Evolutionary conservation across 257 asterid genomes (phyloP).

Genomic region (Mentha longifolia): DNA sequence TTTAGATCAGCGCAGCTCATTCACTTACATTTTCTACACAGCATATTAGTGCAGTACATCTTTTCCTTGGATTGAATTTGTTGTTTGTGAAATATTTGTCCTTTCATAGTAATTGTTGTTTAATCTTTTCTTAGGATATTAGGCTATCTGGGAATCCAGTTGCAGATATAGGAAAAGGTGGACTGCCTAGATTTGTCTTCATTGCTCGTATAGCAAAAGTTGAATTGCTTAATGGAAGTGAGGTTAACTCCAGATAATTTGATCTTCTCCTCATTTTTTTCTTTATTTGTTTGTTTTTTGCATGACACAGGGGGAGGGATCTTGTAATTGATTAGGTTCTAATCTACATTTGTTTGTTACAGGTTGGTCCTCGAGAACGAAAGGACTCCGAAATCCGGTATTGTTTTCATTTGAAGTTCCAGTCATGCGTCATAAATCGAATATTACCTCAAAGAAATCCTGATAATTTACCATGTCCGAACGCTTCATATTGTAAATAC

Average conservation of each 20-base stretch:
- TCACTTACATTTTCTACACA: constrained; percentile 6
- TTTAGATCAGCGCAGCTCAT: constrained; percentile 7
- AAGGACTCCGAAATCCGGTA: constrained; percentile 98
- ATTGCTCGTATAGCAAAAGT: constrained; percentile 81
- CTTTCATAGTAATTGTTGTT: constrained; percentile 19
- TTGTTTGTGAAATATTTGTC: no score
- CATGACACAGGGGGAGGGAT: background rate
- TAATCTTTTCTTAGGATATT: constrained; percentile 56
- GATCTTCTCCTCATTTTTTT: constrained; percentile 5
- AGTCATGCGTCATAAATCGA: constrained; percentile 11
- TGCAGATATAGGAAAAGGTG: constrained; percentile 76
- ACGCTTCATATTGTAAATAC: constrained; percentile 2
- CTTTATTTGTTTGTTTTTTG: background rate
- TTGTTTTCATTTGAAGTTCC: constrained; percentile 33
- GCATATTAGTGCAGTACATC: background rate
- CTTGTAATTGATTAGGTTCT: constrained; percentile 34
- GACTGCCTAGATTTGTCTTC: constrained; percentile 82
- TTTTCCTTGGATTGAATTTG: background rate
- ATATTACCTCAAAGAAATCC: constrained; percentile 5
- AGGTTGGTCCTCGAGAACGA: constrained; percentile 88
- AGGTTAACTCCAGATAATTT: constrained; percentile 53
- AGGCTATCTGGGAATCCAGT: constrained; percentile 92
- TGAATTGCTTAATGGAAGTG: constrained; percentile 78
- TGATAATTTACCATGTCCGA: background rate
- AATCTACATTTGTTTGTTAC: constrained; percentile 37